Evolutionary conservation across 768 basidiomycete species (phyloP), one percentile per base, ranked within the genome.

Genomic region (Boletellus ananas): DNA sequence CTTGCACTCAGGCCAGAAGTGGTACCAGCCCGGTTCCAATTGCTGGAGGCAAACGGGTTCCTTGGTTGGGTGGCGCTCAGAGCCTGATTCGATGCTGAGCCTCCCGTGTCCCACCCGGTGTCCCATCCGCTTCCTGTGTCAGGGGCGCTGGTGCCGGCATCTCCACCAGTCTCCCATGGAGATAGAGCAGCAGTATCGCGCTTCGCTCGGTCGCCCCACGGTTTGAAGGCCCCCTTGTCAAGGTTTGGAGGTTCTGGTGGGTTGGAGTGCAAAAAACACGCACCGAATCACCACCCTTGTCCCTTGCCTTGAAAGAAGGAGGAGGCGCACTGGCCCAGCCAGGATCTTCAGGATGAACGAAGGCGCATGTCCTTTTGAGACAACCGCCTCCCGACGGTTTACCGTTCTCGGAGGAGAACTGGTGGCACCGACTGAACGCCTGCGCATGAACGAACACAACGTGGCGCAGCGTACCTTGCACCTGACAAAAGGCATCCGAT

Each of bases 321-420:
- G 40, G n/a, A n/a, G 21, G 50, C 5, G 64, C 68, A 6, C 37
- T 50, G 23, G 10, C 31, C 66, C 66, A 68, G 13, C 34, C 33
- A n/a, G 59, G 43, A 10, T 64, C 53, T n/a, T 23, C 58, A 9
- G 68, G 66, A 45, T 72, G 71, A 20, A 70, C 14, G 45, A 65
- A 72, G 2, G 18, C 11, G 43, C 71, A 72, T 11, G 35, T 56
- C 7, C 39, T 49, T 45, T 40, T 55, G 29, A 6, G 49, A 41
- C 71, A 73, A 38, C 71, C 71, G 2, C 50, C 54, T 33, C 45
- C 46, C 11, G 52, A 13, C 1, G 66, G 65, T 23, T 58, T 52
- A 34, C 71, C 71, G 41, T 38, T 55, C 17, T 64, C 61, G n/a
- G 59, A 59, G 52, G 66, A 73, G 52, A 34, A 62, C 69, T 70